Conservation (phyloP, 1,284 basidiomycete genomes). For the Sanghuangporus baumii region DNA sequence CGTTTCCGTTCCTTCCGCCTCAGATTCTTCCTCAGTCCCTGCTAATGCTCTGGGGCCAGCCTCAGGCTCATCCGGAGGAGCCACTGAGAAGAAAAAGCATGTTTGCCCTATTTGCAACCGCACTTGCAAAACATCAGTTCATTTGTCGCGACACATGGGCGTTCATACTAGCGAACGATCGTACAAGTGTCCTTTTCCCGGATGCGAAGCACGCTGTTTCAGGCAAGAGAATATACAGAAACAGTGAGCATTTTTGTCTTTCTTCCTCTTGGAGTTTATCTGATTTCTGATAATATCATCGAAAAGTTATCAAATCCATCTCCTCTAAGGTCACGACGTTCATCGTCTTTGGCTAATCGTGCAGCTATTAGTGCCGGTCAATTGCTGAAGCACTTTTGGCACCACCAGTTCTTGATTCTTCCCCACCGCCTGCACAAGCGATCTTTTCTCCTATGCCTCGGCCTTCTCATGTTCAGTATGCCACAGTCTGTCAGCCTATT, state of each 20-base stretch:
- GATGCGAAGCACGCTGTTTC: slow-evolving; percentile 75
- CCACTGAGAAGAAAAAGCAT: slow-evolving; percentile 33
- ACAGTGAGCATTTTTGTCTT: slow-evolving; percentile 51
- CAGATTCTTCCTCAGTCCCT: not conserved
- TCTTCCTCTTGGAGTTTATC: slow-evolving; percentile 3
- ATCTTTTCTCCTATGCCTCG: too few relatives aligned
- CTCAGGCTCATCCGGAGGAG: not conserved
- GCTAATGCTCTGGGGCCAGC: not conserved
- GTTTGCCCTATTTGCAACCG: slow-evolving; percentile 62
- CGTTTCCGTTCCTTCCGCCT: not conserved
- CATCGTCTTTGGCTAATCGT: slow-evolving; percentile 14
- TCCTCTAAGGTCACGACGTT: slow-evolving; percentile 18
- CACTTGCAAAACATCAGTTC: slow-evolving; percentile 78
- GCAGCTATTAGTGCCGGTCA: slow-evolving; percentile 12
- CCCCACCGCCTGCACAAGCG: not conserved
- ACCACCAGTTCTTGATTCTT: slow-evolving; percentile 13
- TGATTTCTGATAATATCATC: slow-evolving; percentile 17
- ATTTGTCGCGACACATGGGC: slow-evolving; percentile 74
- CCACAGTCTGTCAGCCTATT: too few relatives aligned
- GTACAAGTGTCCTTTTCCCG: slow-evolving; percentile 78
- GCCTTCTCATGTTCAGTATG: not conserved
- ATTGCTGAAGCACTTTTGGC: not conserved
- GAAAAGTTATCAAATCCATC: slow-evolving; percentile 22
- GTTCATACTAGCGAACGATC: slow-evolving; percentile 81
- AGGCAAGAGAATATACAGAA: slow-evolving; percentile 79